phyloP scores from a whole-genome alignment of 2,329 filamentous ascomycete species.

The Gaeumannomyces sp. region DNA sequence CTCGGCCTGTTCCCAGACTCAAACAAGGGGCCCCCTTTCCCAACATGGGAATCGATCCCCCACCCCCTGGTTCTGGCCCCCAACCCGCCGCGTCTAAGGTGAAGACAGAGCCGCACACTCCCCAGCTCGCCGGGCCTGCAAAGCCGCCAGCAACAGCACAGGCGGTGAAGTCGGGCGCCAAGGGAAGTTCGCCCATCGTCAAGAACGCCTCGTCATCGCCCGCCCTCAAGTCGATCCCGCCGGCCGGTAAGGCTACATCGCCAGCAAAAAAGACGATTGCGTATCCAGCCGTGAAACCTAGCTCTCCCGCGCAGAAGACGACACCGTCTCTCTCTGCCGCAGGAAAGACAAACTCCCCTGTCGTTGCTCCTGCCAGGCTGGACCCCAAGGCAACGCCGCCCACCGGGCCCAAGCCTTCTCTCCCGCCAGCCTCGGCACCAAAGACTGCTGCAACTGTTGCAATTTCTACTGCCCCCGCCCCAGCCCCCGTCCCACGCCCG shows the following conservation, averaged over 20 bases:
- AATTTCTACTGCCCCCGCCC: conserved; percentile 15
- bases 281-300: conserved; percentile 1
- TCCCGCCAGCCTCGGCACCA: conserved; percentile 12
- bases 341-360: conserved; percentile 16
- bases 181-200: conserved; percentile 10
- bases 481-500: conserved; percentile 21
- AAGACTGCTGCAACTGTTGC: conserved; percentile 15
- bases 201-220: conserved; percentile 7
- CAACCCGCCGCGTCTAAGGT: conserved; percentile 19
- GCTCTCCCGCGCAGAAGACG: conserved; percentile 12
- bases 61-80: conserved; percentile 2
- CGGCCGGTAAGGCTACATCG: conserved; percentile 8
- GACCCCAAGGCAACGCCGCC: conserved; percentile 17
- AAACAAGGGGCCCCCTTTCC: conserved; percentile 42
- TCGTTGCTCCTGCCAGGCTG: conserved; percentile 18
- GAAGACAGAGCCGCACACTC: conserved; percentile 22
- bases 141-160: conserved; percentile 13
- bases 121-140: conserved; percentile 15
- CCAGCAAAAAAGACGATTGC: conserved; percentile 10
- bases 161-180: conserved; percentile 11
- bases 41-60: conserved; percentile 47
- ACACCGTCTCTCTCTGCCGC: conserved; percentile 9
- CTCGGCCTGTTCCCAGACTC: not conserved
- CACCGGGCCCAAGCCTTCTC: conserved; percentile 15
- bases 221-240: conserved; percentile 4